A percentile compares a stretch with the other conserved stretches of the same genome.
Conservation (phyloP, 2,329 filamentous ascomycete species). For the Emericellopsis atlantica region DNA sequence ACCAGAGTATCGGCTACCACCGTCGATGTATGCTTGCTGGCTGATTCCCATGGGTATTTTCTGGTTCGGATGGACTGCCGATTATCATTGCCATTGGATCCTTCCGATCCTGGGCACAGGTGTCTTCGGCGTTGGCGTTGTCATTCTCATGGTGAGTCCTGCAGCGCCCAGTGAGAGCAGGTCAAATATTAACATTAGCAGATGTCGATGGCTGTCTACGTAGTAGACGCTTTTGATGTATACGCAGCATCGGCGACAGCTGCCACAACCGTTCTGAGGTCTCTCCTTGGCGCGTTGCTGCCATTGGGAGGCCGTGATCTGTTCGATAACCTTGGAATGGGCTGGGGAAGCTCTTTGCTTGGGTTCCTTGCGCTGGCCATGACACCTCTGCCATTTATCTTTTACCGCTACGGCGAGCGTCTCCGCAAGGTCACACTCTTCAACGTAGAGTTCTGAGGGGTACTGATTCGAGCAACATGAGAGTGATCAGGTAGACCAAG, state of each 20-base stretch:
- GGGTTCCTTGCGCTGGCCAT: constrained; percentile 24
- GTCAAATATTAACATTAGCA: not conserved
- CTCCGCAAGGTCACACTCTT: constrained; percentile 8
- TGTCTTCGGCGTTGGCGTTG: constrained; percentile 25
- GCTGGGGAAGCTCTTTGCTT: constrained; percentile 28
- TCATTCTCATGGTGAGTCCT: constrained; percentile 12
- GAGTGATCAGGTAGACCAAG: too few species aligned
- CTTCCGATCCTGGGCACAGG: constrained; percentile 30
- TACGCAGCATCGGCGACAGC: constrained; percentile 34
- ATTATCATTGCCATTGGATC: constrained; percentile 34
- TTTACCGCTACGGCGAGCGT: constrained; percentile 26
- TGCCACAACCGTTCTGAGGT: constrained; percentile 41
- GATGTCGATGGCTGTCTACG: constrained; percentile 38
- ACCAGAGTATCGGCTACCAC: constrained; percentile 26
- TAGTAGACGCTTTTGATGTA: constrained; percentile 37
- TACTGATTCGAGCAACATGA: too few species aligned
- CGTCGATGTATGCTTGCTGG: constrained; percentile 8
- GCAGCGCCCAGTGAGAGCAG: not conserved
- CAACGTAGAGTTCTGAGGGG: not conserved
- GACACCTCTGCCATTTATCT: constrained; percentile 22
- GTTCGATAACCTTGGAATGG: constrained; percentile 24
- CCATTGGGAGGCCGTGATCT: constrained; percentile 37
- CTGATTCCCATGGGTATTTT: constrained; percentile 38
- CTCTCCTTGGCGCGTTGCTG: constrained; percentile 45
- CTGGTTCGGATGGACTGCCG: constrained; percentile 38